These are phyloP conservation scores for Pyricularia pennisetigena DNA, from an alignment of 2,329 filamentous ascomycete species.

Conservation along the genomic window DNA sequence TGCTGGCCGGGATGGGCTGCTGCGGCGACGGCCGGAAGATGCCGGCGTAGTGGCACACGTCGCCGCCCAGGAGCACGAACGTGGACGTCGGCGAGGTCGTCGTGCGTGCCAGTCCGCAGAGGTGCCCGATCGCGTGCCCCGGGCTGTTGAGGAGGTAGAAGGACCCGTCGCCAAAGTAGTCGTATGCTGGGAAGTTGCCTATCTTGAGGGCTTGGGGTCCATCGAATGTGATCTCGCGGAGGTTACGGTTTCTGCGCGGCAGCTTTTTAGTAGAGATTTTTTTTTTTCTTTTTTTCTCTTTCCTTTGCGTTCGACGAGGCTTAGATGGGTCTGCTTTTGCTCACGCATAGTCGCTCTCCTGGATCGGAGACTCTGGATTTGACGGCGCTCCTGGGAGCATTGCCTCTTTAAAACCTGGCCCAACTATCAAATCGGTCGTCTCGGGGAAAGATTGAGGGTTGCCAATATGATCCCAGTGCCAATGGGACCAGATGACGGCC, in stretches of 20 bases:
- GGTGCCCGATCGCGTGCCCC: not conserved
- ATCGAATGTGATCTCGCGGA: not conserved
- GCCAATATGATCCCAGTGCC: not conserved
- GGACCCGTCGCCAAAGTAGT: not conserved
- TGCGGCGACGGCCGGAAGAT: constrained; percentile 12
- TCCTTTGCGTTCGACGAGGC: too few relatives aligned
- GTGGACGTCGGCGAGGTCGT: constrained; percentile 9
- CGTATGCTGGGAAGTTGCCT: not conserved
- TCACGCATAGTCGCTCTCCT: not conserved
- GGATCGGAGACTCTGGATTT: not conserved
- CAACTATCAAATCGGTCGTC: not conserved
- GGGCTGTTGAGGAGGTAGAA: not conserved
- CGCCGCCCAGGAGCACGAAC: constrained; percentile 15
- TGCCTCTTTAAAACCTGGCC: not conserved
- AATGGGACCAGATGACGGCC: not conserved
- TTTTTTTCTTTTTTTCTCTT: not conserved
- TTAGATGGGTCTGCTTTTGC: not conserved
- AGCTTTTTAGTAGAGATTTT: not conserved
- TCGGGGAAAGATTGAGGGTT: not conserved
- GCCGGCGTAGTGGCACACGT: constrained; percentile 13
- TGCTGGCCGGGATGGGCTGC: constrained; percentile 9
- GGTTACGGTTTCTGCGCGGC: not conserved
- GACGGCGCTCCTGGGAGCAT: not conserved
- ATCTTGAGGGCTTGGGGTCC: not conserved
- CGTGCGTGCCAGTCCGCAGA: constrained; percentile 8